Base-by-base conservation (phyloP, 2,329 filamentous ascomycete genomes). In the Fusarium neocosmosporiellum region DNA sequence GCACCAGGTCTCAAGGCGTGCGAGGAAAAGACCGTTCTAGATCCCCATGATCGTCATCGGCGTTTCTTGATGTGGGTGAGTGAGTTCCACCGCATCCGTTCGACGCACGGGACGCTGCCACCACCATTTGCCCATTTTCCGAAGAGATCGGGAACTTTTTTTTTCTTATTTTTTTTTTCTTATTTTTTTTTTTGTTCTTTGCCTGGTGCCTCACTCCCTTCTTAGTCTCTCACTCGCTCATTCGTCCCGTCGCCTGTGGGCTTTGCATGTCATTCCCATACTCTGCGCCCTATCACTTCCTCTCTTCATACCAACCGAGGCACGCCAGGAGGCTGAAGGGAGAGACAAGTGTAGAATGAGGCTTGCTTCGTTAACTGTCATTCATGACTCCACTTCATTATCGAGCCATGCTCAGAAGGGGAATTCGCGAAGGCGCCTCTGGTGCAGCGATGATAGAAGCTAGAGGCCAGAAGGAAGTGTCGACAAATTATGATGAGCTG, bases 11-110 rank as follows among this genome's bases (percentile, higher is more conserved):
- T 36, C 59, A 55, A 72, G 54, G 65, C 48, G 46, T 69, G 63
- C 41, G 57, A 62, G 41, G 59, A 46, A 68, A 46, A 76, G 76
- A 74, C 76, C 70, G 76, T 74, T 78, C 76, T 74, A 78, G 76
- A 78, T 65, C 60, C 50, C 34, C 27, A 59, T 46, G 73, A 78
- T 78, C 76, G 69, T 76, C 74, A 78, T 75, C 34, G 68, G 66
- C 48, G 69, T 69, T 76, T 73, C 76, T 76, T 22, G 55, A 77
- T 72, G 65, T 70, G 66, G 75, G 63, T 50, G 62, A 57, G 59
- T n/a, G 48, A 68, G 72, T 75, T 71, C 75, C 76, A 78, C 70
- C 53, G 62, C 54, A 69, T 75, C 41, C 62, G 63, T 71, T 75
- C 74, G 58, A 72, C 66, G 58, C 67, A 54, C 61, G 69, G 59